Percentiles rank a stretch among this genome's conserved stretches.
Conservation (phyloP, 2,329 filamentous ascomycete genomes). For the Fonsecaea pedrosoi region DNA sequence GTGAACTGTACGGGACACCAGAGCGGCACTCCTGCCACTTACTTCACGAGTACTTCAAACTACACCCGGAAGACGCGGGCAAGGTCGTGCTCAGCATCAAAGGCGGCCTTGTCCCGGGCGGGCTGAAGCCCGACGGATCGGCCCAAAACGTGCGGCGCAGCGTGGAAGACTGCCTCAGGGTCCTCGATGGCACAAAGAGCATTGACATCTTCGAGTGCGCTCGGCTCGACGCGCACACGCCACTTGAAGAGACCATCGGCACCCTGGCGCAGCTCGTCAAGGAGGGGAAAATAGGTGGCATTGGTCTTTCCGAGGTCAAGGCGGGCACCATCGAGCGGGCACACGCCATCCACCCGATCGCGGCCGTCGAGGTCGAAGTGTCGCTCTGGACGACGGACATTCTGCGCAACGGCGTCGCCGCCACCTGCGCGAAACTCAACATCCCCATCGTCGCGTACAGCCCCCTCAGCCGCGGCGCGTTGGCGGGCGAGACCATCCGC, state of each 20-base stretch:
- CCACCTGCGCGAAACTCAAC: constrained; percentile 61
- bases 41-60: constrained; percentile 67
- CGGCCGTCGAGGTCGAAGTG: constrained; percentile 67
- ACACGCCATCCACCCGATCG: constrained; percentile 61
- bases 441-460: constrained; percentile 67
- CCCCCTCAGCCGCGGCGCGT: constrained; percentile 64
- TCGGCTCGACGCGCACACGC: constrained; percentile 60
- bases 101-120: constrained; percentile 55
- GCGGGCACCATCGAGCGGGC: constrained; percentile 54
- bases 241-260: constrained; percentile 56
- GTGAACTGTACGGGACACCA: constrained; percentile 68
- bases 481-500: constrained; percentile 55
- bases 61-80: constrained; percentile 68
- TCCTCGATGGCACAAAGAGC: constrained; percentile 60
- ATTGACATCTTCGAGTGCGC: constrained; percentile 68
- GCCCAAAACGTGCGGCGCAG: constrained; percentile 63
- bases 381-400: constrained; percentile 64
- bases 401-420: constrained; percentile 63
- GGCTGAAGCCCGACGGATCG: constrained; percentile 57
- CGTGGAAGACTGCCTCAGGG: constrained; percentile 62
- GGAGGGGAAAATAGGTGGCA: constrained; percentile 54
- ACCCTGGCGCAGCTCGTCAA: constrained; percentile 49
- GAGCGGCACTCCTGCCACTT: constrained; percentile 66
- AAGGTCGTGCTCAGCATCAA: constrained; percentile 70
- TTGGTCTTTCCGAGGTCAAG: constrained; percentile 53